Percentiles rank a stretch among this genome's conserved stretches.
Evolutionary conservation across 139 green algal genomes (phyloP).

Genomic region (Limnomonas spitsbergensis): DNA sequence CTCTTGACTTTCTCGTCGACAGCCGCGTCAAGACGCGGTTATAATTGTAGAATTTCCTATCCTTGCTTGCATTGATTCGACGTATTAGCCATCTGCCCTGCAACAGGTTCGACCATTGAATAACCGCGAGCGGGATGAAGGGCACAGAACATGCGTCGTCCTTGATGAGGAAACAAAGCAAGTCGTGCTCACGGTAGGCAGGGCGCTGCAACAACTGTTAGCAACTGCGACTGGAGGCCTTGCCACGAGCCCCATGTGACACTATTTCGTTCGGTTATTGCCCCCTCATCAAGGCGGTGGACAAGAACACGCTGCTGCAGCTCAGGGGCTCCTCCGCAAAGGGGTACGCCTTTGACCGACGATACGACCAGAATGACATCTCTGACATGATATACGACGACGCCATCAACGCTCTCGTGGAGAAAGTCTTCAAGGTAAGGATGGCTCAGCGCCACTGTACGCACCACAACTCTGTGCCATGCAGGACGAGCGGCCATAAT

Average conservation of each 20-base stretch:
- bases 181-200: conserved; percentile 60
- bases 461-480: background rate
- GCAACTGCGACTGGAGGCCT: too few species aligned
- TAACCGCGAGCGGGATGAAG: conserved; percentile 44
- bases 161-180: conserved; percentile 65
- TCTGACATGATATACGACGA: conserved; percentile 62
- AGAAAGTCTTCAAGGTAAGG: conserved; percentile 60
- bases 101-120: conserved; percentile 62
- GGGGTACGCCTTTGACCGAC: conserved; percentile 60
- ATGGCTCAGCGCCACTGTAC: background rate
- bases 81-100: background rate
- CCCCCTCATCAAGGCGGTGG: conserved; percentile 49
- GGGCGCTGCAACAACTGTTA: too few species aligned
- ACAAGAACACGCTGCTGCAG: conserved; percentile 60
- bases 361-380: conserved; percentile 44
- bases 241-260: background rate
- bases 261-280: background rate
- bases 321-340: conserved; percentile 51
- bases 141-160: conserved; percentile 50
- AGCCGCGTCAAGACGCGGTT: background rate
- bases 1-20: too few species aligned
- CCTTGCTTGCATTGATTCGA: background rate
- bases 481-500: too few species aligned
- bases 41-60: background rate
- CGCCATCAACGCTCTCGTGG: conserved; percentile 48